Evolutionary conservation across 148 eudicot species (phyloP), one percentile per base, ranked within the genome.

Genomic region (Tetragonia tetragonoides): DNA sequence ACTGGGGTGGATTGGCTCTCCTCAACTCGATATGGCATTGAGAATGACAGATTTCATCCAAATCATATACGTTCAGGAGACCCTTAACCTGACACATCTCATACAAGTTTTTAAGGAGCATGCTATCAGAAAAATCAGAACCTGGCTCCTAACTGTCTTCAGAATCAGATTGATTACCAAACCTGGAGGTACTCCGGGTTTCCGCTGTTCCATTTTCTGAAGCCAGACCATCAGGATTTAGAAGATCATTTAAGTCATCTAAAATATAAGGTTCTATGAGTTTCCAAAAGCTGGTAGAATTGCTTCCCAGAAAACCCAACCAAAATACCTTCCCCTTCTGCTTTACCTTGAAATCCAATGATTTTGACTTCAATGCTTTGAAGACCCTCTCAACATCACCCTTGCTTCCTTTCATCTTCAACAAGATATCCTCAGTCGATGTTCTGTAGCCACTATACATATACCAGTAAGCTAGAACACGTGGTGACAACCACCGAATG

Each of bases 401-500:
- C 80, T 78, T 74, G 78, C 84, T 82, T 64, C 93, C 96, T 79
- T 81, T 90, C 7, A 89, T 49, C 87, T 86, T 96, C 95, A 96
- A 75, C 81, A 96, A 76, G 75, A 95, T 86, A 77, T 92, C 95
- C 44, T 96, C 97, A 10, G 87, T 86, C 38, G 94, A 80, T 68
- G 98, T 92, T 85, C 89, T 86, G 73, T 87, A 69, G 60, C 98
- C 98, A 39, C 89, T 85, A 81, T 86, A 91, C 94, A 93, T 90
- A 66, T 89, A 95, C 98, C 98, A 95, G 80, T 89, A 95, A n/a
- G 96, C 98, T 86, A 96, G 92, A 87, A 83, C 93, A 49, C 92
- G 92, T 9, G 94, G 97, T 24, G 94, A 89, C 79, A 95, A 61
- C 99, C 99, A 95, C 47, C 99, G 85, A 74, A 91, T 93, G 39